Percentiles rank a stretch among this genome's conserved stretches.
These are phyloP conservation scores for Aspergillus coremiiformis DNA, from an alignment of 495 filamentous ascomycete species.

Conservation along the genomic window DNA sequence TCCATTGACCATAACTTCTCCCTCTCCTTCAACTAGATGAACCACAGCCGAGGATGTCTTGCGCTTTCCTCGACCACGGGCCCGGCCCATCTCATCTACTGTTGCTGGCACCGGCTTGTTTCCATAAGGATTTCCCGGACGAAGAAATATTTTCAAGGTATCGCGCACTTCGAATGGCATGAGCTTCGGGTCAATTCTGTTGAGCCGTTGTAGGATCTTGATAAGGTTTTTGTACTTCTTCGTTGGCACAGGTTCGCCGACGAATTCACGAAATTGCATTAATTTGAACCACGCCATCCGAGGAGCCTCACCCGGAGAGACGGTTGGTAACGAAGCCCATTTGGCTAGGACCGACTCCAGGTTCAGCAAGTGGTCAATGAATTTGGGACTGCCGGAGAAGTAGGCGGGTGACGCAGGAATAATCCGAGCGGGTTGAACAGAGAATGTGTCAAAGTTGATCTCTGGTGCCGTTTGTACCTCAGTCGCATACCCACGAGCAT, in stretches of 20 bases:
- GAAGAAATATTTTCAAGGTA: slow-evolving; percentile 62
- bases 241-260: slow-evolving; percentile 70
- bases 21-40: slow-evolving; percentile 83
- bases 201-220: slow-evolving; percentile 67
- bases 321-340: slow-evolving; percentile 62
- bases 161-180: slow-evolving; percentile 59
- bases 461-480: slow-evolving; percentile 33
- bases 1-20: slow-evolving; percentile 84
- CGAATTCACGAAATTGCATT: slow-evolving; percentile 60
- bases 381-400: slow-evolving; percentile 77
- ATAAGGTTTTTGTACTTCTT: slow-evolving; percentile 73
- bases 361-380: slow-evolving; percentile 75
- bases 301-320: slow-evolving; percentile 56
- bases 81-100: slow-evolving; percentile 67
- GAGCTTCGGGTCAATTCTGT: slow-evolving; percentile 75
- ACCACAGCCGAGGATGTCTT: slow-evolving; percentile 81
- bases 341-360: slow-evolving; percentile 63
- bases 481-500: slow-evolving; percentile 27
- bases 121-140: slow-evolving; percentile 63
- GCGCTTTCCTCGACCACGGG: slow-evolving; percentile 70
- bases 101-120: slow-evolving; percentile 46
- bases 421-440: slow-evolving; percentile 50
- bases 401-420: slow-evolving; percentile 84
- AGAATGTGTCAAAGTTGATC: slow-evolving; percentile 35
- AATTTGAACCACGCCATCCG: slow-evolving; percentile 80